Evolutionary conservation across 129 eudicot genomes (phyloP).

Genomic region (Erigeron canadensis): DNA sequence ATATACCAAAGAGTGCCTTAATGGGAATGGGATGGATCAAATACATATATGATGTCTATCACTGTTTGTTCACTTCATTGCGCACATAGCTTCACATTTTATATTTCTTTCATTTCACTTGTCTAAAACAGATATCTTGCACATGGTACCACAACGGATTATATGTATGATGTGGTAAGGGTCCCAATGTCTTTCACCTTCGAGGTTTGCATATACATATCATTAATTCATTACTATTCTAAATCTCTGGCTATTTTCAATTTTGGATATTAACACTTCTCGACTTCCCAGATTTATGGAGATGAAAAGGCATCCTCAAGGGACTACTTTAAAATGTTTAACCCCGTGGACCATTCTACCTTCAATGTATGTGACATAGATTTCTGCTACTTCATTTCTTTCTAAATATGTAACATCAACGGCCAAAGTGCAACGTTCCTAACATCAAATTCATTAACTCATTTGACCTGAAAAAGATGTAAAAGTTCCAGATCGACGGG

Average conservation of each 20-base stretch:
- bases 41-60: too few relatives aligned
- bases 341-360: slow-evolving; percentile 77
- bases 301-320: slow-evolving; percentile 70
- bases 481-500: not conserved
- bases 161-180: slow-evolving; percentile 83
- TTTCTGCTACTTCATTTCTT: not conserved
- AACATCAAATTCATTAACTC: not conserved
- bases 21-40: too few relatives aligned
- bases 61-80: too few relatives aligned
- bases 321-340: slow-evolving; percentile 95
- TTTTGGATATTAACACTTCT: slow-evolving; percentile 10
- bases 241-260: not conserved
- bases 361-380: slow-evolving; percentile 58
- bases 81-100: not conserved
- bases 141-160: slow-evolving; percentile 98
- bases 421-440: not conserved
- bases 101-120: not conserved
- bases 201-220: slow-evolving; percentile 52
- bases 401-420: not conserved
- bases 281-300: slow-evolving; percentile 73
- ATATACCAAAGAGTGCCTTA: too few relatives aligned
- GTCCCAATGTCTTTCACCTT: slow-evolving; percentile 98
- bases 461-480: not conserved
- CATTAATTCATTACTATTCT: not conserved
- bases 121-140: slow-evolving; percentile 70